A percentile compares a stretch with the other conserved stretches of the same genome.
Conservation (phyloP, 2,329 filamentous ascomycete genomes). For the Neonectria ditissima region DNA sequence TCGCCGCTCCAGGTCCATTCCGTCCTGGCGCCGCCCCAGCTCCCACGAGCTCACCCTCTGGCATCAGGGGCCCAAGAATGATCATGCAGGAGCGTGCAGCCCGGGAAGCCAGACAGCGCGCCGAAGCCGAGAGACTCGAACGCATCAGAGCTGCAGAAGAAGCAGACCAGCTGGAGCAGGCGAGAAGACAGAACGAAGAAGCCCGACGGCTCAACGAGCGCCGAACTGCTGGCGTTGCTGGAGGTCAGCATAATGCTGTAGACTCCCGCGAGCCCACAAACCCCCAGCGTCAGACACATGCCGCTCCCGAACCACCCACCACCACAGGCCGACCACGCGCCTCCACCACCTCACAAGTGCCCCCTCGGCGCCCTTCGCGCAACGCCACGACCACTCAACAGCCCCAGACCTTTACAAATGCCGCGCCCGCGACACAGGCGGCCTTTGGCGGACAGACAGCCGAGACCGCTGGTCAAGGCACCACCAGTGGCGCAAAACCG, state of each 20-base stretch:
- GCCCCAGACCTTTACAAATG: slow-evolving; percentile 39
- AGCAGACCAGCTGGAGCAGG: slow-evolving; percentile 63
- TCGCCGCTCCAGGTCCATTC: slow-evolving; percentile 55
- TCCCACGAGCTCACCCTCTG: slow-evolving; percentile 68
- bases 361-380: slow-evolving; percentile 37
- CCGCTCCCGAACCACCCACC: slow-evolving; percentile 40
- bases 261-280: slow-evolving; percentile 50
- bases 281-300: slow-evolving; percentile 47
- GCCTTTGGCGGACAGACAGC: slow-evolving; percentile 32
- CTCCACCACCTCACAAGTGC: slow-evolving; percentile 43
- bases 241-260: slow-evolving; percentile 47
- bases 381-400: slow-evolving; percentile 33
- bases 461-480: slow-evolving; percentile 34
- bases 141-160: slow-evolving; percentile 70
- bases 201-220: slow-evolving; percentile 67
- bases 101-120: slow-evolving; percentile 77
- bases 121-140: slow-evolving; percentile 73
- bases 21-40: slow-evolving; percentile 62
- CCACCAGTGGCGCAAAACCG: slow-evolving; percentile 51
- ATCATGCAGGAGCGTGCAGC: slow-evolving; percentile 91
- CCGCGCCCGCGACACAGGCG: slow-evolving; percentile 34
- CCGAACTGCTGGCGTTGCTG: slow-evolving; percentile 65
- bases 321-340: slow-evolving; percentile 44
- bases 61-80: slow-evolving; percentile 85
- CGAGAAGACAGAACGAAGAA: slow-evolving; percentile 68